Conservation (phyloP, 2,329 filamentous ascomycete genomes). For the Aureobasidium pullulans region DNA sequence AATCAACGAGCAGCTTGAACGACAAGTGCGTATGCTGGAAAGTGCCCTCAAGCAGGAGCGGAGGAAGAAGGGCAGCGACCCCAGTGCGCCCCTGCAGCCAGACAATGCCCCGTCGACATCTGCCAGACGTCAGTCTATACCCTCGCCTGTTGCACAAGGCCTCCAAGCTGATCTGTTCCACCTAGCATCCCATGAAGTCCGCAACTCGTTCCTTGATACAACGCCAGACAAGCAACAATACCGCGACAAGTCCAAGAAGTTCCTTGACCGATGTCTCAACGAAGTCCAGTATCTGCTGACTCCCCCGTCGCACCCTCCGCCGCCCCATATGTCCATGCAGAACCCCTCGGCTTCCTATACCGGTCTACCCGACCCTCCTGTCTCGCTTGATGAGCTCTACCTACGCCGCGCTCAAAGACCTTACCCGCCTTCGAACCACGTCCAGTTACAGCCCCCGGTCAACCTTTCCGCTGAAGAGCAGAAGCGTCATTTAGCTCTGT, state of each 20-base stretch:
- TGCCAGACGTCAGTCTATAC: constrained; percentile 23
- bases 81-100: constrained; percentile 1
- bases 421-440: constrained; percentile 23
- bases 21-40: constrained; percentile 85
- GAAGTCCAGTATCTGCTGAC: constrained; percentile 63
- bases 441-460: constrained; percentile 24
- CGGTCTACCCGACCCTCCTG: constrained; percentile 42
- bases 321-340: constrained; percentile 37
- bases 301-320: constrained; percentile 54
- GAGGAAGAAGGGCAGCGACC: constrained; percentile 46
- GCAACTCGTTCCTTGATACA: constrained; percentile 46
- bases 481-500: constrained; percentile 48
- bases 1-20: constrained; percentile 79
- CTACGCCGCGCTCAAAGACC: constrained; percentile 49
- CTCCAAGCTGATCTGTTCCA: constrained; percentile 20
- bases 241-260: constrained; percentile 55
- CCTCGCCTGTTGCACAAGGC: neutral
- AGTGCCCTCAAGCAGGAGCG: constrained; percentile 79
- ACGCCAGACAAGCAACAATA: constrained; percentile 50
- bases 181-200: constrained; percentile 38
- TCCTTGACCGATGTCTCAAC: constrained; percentile 58
- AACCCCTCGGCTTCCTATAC: constrained; percentile 25
- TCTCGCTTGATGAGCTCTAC: constrained; percentile 54
- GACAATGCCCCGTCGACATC: constrained; percentile 14
- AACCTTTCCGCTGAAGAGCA: constrained; percentile 44